Percentiles rank a stretch among this genome's conserved stretches.
Conservation (phyloP, 1,284 basidiomycete species). For the Hortiboletus rubellus region DNA sequence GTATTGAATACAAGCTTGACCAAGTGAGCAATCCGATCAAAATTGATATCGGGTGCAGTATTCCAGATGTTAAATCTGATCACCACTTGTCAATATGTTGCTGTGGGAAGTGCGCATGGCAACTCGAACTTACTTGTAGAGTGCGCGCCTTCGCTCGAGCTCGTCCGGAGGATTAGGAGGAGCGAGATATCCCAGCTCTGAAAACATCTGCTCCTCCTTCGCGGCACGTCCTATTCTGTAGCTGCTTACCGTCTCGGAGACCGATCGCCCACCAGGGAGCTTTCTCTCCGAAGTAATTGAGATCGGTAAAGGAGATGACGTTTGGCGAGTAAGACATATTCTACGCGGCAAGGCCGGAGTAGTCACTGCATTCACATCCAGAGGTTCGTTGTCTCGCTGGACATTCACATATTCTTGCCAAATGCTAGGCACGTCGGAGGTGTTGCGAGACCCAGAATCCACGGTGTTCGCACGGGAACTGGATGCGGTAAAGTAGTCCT, state of each 20-base stretch:
- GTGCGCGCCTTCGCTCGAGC: conserved; percentile 71
- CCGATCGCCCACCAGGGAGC: conserved; percentile 40
- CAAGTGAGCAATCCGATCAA: conserved; percentile 88
- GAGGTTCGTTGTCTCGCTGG: conserved; percentile 29
- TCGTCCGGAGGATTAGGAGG: conserved; percentile 84
- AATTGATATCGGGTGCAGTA: conserved; percentile 83
- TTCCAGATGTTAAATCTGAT: conserved; percentile 83
- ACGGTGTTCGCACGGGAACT: conserved; percentile 28
- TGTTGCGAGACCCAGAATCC: conserved; percentile 17
- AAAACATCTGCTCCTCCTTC: conserved; percentile 63
- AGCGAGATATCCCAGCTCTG: conserved; percentile 68
- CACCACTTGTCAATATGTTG: conserved; percentile 9
- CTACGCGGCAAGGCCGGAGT: conserved; percentile 52
- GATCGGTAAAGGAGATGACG: conserved; percentile 57
- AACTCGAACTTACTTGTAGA: conserved; percentile 63
- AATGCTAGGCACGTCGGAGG: conserved; percentile 20
- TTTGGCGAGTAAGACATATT: conserved; percentile 57
- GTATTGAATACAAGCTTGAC: conserved; percentile 93
- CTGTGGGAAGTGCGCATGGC: not conserved
- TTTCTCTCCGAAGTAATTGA: conserved; percentile 42
- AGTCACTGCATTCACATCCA: conserved; percentile 22
- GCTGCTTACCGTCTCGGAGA: conserved; percentile 36
- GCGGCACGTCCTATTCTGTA: conserved; percentile 47
- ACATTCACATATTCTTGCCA: conserved; percentile 31
- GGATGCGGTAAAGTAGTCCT: conserved; percentile 35